phyloP scores from a whole-genome alignment of 257 asterid genomes.

The Fraxinus pennsylvanica region DNA sequence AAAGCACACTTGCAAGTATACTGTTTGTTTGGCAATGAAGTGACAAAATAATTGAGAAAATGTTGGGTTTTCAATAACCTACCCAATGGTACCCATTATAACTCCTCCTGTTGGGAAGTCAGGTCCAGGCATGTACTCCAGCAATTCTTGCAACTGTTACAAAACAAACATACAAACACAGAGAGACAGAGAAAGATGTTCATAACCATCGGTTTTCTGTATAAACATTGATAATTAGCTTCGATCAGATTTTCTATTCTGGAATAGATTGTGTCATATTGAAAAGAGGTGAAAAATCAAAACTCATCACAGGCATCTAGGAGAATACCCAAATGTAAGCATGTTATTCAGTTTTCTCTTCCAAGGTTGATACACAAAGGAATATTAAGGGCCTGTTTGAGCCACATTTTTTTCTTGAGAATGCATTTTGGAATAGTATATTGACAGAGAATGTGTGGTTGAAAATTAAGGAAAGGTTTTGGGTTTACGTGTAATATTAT shows the following conservation, averaged over 20 bases:
- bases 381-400: not conserved
- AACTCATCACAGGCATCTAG: not conserved
- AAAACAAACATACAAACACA: conserved; percentile 5
- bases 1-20: not conserved
- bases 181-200: conserved; percentile 11
- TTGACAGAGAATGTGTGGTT: too few relatives aligned
- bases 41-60: conserved; percentile 2
- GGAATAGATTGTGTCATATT: not conserved
- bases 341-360: not conserved
- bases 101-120: conserved; percentile 99
- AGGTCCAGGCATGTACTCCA: conserved; percentile 98
- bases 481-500: too few relatives aligned
- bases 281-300: conserved; percentile 8
- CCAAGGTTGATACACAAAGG: not conserved
- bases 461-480: too few relatives aligned
- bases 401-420: too few relatives aligned
- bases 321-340: not conserved
- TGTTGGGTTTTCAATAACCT: conserved; percentile 26
- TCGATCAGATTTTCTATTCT: not conserved
- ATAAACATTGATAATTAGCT: conserved; percentile 5
- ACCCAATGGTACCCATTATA: conserved; percentile 96
- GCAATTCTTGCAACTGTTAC: conserved; percentile 84
- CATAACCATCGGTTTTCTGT: not conserved
- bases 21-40: conserved; percentile 22
- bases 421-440: too few relatives aligned